Evolutionary conservation across 2,329 filamentous ascomycete genomes (phyloP).

Genomic region (Calonectria ilicicola): DNA sequence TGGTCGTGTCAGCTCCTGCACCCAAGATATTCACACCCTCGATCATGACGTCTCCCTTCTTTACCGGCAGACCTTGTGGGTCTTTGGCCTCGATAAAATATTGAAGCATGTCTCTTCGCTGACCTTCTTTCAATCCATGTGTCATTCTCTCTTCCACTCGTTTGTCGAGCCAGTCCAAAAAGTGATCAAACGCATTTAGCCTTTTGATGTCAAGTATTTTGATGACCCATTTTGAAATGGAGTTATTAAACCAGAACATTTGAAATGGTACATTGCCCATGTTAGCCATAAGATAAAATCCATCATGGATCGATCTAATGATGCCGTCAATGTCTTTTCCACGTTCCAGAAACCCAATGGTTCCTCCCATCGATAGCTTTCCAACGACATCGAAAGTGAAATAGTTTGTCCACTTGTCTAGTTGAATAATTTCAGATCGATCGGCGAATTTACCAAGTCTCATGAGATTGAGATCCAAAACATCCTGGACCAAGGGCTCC

Average conservation of each 20-base stretch:
- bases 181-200: slow-evolving; percentile 21
- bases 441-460: slow-evolving; percentile 14
- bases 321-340: slow-evolving; percentile 17
- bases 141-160: slow-evolving; percentile 22
- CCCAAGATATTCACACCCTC: slow-evolving; percentile 26
- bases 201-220: neutral
- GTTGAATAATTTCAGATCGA: neutral
- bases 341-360: slow-evolving; percentile 23
- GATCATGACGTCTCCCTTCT: slow-evolving; percentile 24
- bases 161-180: slow-evolving; percentile 14
- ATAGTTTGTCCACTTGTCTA: slow-evolving; percentile 25
- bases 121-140: neutral
- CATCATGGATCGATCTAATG: slow-evolving; percentile 25
- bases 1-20: slow-evolving; percentile 25
- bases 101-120: slow-evolving; percentile 20
- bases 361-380: slow-evolving; percentile 20
- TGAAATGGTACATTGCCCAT: slow-evolving; percentile 22
- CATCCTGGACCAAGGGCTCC: slow-evolving; percentile 17
- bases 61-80: neutral
- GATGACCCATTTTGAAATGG: neutral
- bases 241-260: slow-evolving; percentile 27
- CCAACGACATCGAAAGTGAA: slow-evolving; percentile 24
- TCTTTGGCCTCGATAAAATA: slow-evolving; percentile 27
- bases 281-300: slow-evolving; percentile 27
- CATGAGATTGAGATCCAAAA: slow-evolving; percentile 12